Evolutionary conservation across 495 filamentous ascomycete species (phyloP), one percentile per base, ranked within the genome.

Genomic region (Penicillium alfredii): DNA sequence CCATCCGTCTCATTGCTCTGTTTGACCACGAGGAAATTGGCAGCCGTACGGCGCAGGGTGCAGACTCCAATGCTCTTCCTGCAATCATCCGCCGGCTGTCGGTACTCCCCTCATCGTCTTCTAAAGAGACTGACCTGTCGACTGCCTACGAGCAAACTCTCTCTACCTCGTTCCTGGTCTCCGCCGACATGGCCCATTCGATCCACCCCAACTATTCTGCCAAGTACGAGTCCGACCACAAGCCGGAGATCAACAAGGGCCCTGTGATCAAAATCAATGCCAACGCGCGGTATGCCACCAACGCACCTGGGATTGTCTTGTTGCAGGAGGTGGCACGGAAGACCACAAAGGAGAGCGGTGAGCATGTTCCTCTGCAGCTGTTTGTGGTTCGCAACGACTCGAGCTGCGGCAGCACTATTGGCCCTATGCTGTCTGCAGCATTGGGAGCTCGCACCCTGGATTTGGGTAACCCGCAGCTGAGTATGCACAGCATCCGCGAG

Each of bases 21-120:
- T 99, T 97, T 58, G 92, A 99, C 58, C 92, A 99, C 66, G 92
- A 99, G 59, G 92, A 99, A 53, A 89, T 97, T 51, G 93, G 92
- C 30, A 93, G 85, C 44, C 74, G 72, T 21, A 90, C 84, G 6
- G 88, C 92, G 4, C 93, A 99, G 49, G 92, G 92, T 47, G 92
- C 92, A 2, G 78, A 89, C 61, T 95, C 88, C 4, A 94, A 94
- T 61, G 69, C 94, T 14, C 78, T 99, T 4, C 93, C 92, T 0
- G 77, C 87, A 19, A 78, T 99, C 27, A 76, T 96, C 35, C 83
- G 87, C 22, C 84, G 92, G 26, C 76, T 99, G 13, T 92, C 86
- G 5, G 80, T 87, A 15, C 68, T 96, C 32, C 79, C 84, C 0
- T 68, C 73, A 12, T 51, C 53, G 4, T 44, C 58, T 8, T 58